phyloP scores from a whole-genome alignment of 2,329 filamentous ascomycete genomes.

The Microdochium trichocladiopsis region DNA sequence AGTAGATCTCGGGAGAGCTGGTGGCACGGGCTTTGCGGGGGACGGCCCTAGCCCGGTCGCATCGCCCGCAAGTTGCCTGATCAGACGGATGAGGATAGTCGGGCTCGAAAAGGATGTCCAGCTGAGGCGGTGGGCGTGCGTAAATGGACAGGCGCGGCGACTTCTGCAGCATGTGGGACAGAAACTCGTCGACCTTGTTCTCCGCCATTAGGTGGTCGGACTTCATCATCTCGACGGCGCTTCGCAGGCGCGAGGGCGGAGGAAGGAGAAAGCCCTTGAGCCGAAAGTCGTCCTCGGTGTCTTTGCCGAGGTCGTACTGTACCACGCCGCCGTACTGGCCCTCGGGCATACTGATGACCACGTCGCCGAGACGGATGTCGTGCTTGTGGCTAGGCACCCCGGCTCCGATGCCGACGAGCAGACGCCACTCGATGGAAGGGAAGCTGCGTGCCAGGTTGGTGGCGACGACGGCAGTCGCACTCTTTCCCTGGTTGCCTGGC shows the following conservation, averaged over 20 bases:
- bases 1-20: background rate
- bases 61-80: background rate
- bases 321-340: slow-evolving; percentile 4
- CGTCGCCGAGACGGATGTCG: slow-evolving; percentile 10
- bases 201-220: background rate
- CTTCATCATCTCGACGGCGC: background rate
- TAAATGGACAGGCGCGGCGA: background rate
- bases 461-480: slow-evolving; percentile 13
- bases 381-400: slow-evolving; percentile 8
- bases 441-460: slow-evolving; percentile 15
- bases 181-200: background rate
- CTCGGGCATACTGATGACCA: slow-evolving; percentile 7
- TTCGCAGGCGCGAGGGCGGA: background rate
- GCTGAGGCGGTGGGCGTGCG: background rate
- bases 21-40: background rate
- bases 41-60: background rate
- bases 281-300: background rate
- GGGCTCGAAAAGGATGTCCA: background rate
- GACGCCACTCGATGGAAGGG: slow-evolving; percentile 11
- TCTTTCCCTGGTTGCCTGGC: slow-evolving; percentile 14
- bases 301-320: slow-evolving; percentile 10
- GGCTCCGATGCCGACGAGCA: slow-evolving; percentile 19
- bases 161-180: background rate
- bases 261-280: background rate
- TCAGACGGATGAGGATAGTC: background rate